phyloP scores from a whole-genome alignment of 768 basidiomycete species.

The Fomitopsis serialis region DNA sequence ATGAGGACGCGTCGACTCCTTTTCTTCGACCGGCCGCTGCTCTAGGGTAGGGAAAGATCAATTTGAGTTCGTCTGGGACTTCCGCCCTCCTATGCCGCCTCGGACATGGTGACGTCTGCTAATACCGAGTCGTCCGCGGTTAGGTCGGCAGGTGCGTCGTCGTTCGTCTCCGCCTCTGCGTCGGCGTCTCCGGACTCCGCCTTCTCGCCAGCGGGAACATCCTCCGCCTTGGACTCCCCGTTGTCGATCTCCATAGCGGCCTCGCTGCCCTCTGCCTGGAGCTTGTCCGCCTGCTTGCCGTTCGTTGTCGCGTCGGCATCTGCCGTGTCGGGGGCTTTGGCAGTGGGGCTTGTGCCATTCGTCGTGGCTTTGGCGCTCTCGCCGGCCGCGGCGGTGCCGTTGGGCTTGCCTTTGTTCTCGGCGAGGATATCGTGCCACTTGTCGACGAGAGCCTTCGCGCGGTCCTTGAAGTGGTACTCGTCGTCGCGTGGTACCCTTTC shows the following conservation, averaged over 20 bases:
- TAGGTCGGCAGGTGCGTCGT: slow-evolving; percentile 13
- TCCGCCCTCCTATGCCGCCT: slow-evolving; percentile 12
- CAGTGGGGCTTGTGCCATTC: slow-evolving; percentile 14
- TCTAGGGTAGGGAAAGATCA: background rate
- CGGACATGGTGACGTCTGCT: slow-evolving; percentile 25
- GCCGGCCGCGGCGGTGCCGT: slow-evolving; percentile 14
- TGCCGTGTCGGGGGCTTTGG: slow-evolving; percentile 15
- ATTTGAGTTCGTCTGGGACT: background rate
- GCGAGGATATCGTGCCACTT: slow-evolving; percentile 60
- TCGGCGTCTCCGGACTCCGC: slow-evolving; percentile 14
- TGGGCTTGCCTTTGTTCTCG: slow-evolving; percentile 19
- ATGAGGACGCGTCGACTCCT: background rate
- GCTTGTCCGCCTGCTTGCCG: slow-evolving; percentile 11
- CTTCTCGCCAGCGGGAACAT: slow-evolving; percentile 19
- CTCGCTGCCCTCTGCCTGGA: slow-evolving; percentile 9
- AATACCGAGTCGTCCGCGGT: slow-evolving; percentile 18
- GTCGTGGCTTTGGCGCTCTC: slow-evolving; percentile 17
- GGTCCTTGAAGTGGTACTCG: slow-evolving; percentile 67
- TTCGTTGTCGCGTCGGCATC: slow-evolving; percentile 12
- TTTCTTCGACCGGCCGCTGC: background rate
- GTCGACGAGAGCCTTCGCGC: slow-evolving; percentile 64
- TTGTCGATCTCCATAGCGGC: slow-evolving; percentile 28
- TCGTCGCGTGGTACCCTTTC: slow-evolving; percentile 57
- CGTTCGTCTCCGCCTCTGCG: slow-evolving; percentile 11
- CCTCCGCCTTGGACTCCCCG: slow-evolving; percentile 22